phyloP scores from a whole-genome alignment of 2,329 filamentous ascomycete genomes.

The Phoma sp. region DNA sequence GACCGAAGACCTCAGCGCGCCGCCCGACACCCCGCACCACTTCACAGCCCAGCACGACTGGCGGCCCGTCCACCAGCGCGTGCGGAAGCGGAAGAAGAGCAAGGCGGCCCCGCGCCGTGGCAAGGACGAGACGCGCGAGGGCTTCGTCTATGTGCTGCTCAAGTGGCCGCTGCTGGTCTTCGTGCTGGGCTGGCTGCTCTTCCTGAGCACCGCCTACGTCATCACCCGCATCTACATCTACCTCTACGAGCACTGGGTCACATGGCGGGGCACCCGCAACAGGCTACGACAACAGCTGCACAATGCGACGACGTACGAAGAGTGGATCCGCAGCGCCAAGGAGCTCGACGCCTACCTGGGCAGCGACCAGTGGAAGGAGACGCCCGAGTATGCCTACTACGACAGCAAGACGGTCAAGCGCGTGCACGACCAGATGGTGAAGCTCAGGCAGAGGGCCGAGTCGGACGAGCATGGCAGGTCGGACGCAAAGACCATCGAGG shows the following conservation, averaged over 20 bases:
- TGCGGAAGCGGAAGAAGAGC: conserved; percentile 56
- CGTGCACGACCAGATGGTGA: conserved; percentile 78
- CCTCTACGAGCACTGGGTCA: conserved; percentile 87
- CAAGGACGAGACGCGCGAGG: conserved; percentile 93
- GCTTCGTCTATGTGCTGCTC: conserved; percentile 84
- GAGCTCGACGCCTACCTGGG: conserved; percentile 82
- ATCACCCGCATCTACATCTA: conserved; percentile 88
- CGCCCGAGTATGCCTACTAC: conserved; percentile 79
- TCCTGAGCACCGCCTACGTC: conserved; percentile 77
- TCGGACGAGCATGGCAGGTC: conserved; percentile 60
- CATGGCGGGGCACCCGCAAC: conserved; percentile 84
- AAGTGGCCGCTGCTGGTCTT: conserved; percentile 91
- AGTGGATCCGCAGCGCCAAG: conserved; percentile 83
- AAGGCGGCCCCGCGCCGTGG: conserved; percentile 53
- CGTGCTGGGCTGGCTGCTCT: conserved; percentile 80
- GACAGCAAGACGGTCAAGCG: conserved; percentile 82
- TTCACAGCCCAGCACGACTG: conserved; percentile 95
- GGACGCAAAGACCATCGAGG: conserved; percentile 30
- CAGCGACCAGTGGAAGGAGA: conserved; percentile 80
- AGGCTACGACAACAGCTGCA: conserved; percentile 74
- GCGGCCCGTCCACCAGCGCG: conserved; percentile 82
- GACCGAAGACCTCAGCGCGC: conserved; percentile 60
- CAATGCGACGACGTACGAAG: conserved; percentile 74
- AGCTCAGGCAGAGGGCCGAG: conserved; percentile 62
- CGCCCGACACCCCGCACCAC: conserved; percentile 60